Conservation (phyloP, 495 filamentous ascomycete species). For the Saxophila tyrrhenica region DNA sequence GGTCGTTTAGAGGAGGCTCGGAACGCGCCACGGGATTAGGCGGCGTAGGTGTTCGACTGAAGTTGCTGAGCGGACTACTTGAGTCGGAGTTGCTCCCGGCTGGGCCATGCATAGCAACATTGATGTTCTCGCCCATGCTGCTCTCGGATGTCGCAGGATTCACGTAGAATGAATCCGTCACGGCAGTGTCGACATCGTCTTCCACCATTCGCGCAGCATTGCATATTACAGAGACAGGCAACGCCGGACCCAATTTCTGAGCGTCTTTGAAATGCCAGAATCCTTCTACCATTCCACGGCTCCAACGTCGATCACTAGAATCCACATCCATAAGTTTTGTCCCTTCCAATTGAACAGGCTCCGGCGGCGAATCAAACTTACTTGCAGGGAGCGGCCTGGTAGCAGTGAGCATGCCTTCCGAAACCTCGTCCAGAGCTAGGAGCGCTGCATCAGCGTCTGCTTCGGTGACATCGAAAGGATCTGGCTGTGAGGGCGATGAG, state of each 20-base stretch:
- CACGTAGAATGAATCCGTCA: neutral
- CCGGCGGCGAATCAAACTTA: neutral
- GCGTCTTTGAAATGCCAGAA: neutral
- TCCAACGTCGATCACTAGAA: neutral
- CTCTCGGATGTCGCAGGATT: neutral
- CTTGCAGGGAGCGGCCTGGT: slow-evolving; percentile 1
- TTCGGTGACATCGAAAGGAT: neutral
- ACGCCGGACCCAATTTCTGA: neutral
- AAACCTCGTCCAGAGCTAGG: slow-evolving; percentile 1
- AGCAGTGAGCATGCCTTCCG: neutral
- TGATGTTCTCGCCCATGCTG: neutral
- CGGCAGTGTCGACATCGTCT: neutral
- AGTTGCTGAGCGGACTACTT: slow-evolving; percentile 2
- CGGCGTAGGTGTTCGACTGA: slow-evolving; percentile 4
- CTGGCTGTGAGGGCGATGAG: neutral
- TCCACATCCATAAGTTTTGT: neutral
- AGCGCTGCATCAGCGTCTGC: neutral
- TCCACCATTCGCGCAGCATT: neutral
- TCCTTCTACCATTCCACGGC: neutral
- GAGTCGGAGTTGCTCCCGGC: neutral
- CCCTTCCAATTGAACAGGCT: neutral
- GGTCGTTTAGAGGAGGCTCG: neutral
- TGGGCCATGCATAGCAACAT: neutral
- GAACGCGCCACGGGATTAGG: neutral
- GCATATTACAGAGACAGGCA: neutral